phyloP scores from a whole-genome alignment of 495 filamentous ascomycete species.

The Cercophora sp. region DNA sequence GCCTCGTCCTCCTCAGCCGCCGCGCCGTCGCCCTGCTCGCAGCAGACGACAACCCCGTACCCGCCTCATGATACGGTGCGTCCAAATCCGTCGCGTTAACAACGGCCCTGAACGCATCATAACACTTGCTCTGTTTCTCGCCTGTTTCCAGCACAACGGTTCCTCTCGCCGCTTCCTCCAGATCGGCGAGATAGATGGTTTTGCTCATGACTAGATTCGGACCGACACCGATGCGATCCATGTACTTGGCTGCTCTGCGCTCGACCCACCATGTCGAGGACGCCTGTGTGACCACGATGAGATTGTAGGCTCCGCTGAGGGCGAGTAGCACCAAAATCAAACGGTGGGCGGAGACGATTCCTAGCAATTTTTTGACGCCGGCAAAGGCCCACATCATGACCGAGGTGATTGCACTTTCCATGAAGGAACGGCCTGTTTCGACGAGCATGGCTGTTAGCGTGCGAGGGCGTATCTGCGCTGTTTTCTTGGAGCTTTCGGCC shows the following conservation, averaged over 20 bases:
- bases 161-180: constrained; percentile 62
- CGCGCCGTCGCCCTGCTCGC: constrained; percentile 57
- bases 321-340: constrained; percentile 66
- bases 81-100: constrained; percentile 50
- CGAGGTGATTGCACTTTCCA: constrained; percentile 65
- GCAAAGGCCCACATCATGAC: constrained; percentile 71
- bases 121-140: constrained; percentile 41
- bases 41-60: constrained; percentile 36
- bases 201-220: constrained; percentile 78
- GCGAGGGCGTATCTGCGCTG: constrained; percentile 60
- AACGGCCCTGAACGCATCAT: constrained; percentile 53
- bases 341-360: constrained; percentile 67
- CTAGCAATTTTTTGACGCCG: constrained; percentile 58
- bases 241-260: constrained; percentile 70
- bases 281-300: constrained; percentile 64
- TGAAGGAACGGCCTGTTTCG: constrained; percentile 63
- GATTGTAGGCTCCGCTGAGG: constrained; percentile 64
- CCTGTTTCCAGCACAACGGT: constrained; percentile 19
- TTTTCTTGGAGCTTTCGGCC: constrained; percentile 33
- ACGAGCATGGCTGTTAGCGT: constrained; percentile 64
- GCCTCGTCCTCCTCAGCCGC: constrained; percentile 70
- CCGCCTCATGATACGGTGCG: constrained; percentile 43
- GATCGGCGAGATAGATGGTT: constrained; percentile 75
- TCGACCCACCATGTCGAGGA: constrained; percentile 80
- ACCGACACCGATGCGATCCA: constrained; percentile 72